Conservation (phyloP, 331 rosid species). For the Malus hybrid region DNA sequence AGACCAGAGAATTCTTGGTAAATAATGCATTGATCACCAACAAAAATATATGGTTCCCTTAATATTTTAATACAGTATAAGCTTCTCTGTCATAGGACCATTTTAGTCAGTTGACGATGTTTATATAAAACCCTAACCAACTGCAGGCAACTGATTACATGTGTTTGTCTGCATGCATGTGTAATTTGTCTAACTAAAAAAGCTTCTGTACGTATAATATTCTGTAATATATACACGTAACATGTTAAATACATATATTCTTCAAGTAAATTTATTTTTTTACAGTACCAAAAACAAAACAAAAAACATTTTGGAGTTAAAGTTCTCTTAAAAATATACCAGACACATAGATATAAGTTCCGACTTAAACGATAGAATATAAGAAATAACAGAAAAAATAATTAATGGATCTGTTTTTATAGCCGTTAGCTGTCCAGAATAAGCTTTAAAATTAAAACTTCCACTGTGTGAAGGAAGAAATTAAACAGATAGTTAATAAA, state of each 20-base stretch:
- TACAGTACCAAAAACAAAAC: neutral
- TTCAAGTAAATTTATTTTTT: neutral
- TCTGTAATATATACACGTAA: too few species aligned
- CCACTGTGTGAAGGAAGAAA: neutral
- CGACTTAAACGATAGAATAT: neutral
- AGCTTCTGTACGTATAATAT: neutral
- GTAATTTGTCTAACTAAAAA: neutral
- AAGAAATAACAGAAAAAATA: neutral
- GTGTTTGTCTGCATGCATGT: neutral
- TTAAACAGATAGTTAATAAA: neutral
- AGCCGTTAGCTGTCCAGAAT: neutral
- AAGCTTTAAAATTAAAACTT: neutral
- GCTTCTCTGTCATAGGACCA: neutral
- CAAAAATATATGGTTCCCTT: neutral
- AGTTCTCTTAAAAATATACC: neutral
- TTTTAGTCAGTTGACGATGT: neutral
- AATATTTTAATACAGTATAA: neutral
- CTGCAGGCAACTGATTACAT: neutral
- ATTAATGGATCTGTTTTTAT: neutral
- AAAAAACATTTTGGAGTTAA: neutral
- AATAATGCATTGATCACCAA: neutral
- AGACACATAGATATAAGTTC: neutral
- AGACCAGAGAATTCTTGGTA: neutral
- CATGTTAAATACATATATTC: neutral
- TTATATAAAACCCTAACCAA: neutral